These are phyloP conservation scores for Zygosaccharomyces pseudobailii DNA, from an alignment of 1,139 yeast genomes.

Conservation along the genomic window DNA sequence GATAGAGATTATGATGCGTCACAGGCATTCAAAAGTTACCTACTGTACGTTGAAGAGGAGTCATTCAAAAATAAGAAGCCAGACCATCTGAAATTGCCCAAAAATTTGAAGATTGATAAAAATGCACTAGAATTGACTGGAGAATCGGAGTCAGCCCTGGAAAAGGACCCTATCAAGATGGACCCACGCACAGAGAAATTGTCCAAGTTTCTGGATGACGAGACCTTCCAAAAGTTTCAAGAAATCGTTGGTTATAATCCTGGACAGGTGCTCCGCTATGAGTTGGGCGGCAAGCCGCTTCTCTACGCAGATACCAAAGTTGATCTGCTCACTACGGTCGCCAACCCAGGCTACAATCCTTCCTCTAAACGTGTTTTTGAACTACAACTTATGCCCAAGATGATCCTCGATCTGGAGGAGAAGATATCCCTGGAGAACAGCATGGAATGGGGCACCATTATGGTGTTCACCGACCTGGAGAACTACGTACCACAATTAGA, in stretches of 20 bases:
- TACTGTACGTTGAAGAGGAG: constrained; percentile 67
- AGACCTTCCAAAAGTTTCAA: constrained; percentile 74
- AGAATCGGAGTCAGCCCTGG: constrained; percentile 35
- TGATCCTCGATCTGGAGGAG: constrained; percentile 75
- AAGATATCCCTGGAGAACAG: constrained; percentile 54
- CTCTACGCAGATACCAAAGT: constrained; percentile 55
- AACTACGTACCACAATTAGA: constrained; percentile 63
- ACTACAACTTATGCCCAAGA: constrained; percentile 89
- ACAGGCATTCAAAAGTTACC: constrained; percentile 52
- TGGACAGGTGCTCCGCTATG: constrained; percentile 78
- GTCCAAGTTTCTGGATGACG: constrained; percentile 59
- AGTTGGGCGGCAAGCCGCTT: constrained; percentile 68
- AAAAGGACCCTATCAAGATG: constrained; percentile 28
- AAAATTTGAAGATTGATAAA: constrained; percentile 35
- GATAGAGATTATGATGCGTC: constrained; percentile 24
- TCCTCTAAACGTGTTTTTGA: constrained; percentile 66
- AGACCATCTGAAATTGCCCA: constrained; percentile 43
- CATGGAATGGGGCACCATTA: constrained; percentile 97
- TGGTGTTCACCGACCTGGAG: constrained; percentile 73
- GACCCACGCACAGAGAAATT: constrained; percentile 39
- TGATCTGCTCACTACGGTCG: constrained; percentile 24
- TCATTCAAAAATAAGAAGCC: constrained; percentile 44
- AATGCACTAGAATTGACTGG: constrained; percentile 32
- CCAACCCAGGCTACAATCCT: constrained; percentile 49
- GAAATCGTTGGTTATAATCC: constrained; percentile 76